These are phyloP conservation scores for Paraphaeosphaeria sporulosa DNA, from an alignment of 2,329 filamentous ascomycete genomes.

Conservation along the genomic window DNA sequence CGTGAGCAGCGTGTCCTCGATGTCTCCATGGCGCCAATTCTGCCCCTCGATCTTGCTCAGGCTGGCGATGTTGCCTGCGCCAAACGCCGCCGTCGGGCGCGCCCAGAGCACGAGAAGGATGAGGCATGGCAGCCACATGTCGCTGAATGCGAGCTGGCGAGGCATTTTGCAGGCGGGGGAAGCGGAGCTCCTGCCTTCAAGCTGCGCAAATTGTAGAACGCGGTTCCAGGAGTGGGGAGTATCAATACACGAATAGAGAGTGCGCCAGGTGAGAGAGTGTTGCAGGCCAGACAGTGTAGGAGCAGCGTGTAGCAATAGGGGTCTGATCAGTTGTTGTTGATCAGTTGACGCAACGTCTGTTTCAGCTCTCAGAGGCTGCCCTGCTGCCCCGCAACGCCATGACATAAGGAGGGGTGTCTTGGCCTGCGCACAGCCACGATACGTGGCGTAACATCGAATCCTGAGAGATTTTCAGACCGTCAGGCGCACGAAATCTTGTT, in stretches of 20 bases:
- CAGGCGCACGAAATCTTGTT: slow-evolving; percentile 1
- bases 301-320: neutral
- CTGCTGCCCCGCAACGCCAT: slow-evolving; percentile 10
- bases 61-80: slow-evolving; percentile 86
- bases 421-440: slow-evolving; percentile 4
- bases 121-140: slow-evolving; percentile 49
- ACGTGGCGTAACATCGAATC: neutral
- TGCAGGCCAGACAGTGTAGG: slow-evolving; percentile 1
- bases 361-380: slow-evolving; percentile 17
- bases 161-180: slow-evolving; percentile 7
- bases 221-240: neutral
- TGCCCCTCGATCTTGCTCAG: slow-evolving; percentile 82
- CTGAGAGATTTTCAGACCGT: neutral
- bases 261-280: neutral
- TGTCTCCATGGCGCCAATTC: slow-evolving; percentile 76
- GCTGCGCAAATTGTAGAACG: neutral
- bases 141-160: slow-evolving; percentile 13
- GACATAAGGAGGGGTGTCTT: slow-evolving; percentile 16
- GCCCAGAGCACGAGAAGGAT: slow-evolving; percentile 70
- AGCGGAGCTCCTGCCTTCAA: slow-evolving; percentile 15
- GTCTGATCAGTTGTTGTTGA: slow-evolving; percentile 10
- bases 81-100: slow-evolving; percentile 77
- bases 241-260: neutral
- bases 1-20: slow-evolving; percentile 86
- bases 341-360: slow-evolving; percentile 20